Conservation (phyloP, 73 alveolate species). For the Breviolum minutum region DNA sequence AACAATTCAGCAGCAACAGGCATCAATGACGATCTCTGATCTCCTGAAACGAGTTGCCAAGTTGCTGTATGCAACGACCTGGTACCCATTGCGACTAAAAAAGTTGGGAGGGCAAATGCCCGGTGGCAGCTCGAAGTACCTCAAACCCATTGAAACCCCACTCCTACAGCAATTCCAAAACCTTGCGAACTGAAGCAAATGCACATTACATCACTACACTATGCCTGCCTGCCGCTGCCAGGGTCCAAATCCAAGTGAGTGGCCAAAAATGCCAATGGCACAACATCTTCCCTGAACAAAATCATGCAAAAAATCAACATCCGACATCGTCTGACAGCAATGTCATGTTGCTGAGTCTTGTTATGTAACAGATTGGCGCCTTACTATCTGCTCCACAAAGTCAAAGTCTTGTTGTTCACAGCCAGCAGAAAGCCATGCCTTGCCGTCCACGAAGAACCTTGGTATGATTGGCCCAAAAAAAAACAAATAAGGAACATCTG, state of each 20-base stretch:
- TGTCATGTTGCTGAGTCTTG: not conserved
- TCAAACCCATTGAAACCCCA: not conserved
- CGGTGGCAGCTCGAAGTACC: conserved; percentile 17
- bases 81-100: conserved; percentile 30
- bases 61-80: conserved; percentile 21
- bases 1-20: too few relatives aligned
- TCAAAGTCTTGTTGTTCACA: conserved; percentile 34
- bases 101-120: not conserved
- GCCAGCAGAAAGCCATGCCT: conserved; percentile 72
- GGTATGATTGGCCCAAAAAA: not conserved
- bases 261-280: not conserved
- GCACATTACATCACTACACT: not conserved
- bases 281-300: not conserved
- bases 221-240: not conserved
- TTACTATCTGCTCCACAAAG: conserved; percentile 29
- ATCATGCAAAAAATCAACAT: not conserved
- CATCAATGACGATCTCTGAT: not conserved
- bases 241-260: not conserved
- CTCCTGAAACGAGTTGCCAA: not conserved
- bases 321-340: not conserved
- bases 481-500: too few relatives aligned
- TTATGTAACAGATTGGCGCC: not conserved
- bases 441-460: conserved; percentile 83
- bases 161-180: too few relatives aligned
- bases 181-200: not conserved